A percentile compares a stretch with the other conserved stretches of the same genome.
These are phyloP conservation scores for Cryphonectria parasitica DNA, from an alignment of 2,329 filamentous ascomycete species.

Conservation along the genomic window DNA sequence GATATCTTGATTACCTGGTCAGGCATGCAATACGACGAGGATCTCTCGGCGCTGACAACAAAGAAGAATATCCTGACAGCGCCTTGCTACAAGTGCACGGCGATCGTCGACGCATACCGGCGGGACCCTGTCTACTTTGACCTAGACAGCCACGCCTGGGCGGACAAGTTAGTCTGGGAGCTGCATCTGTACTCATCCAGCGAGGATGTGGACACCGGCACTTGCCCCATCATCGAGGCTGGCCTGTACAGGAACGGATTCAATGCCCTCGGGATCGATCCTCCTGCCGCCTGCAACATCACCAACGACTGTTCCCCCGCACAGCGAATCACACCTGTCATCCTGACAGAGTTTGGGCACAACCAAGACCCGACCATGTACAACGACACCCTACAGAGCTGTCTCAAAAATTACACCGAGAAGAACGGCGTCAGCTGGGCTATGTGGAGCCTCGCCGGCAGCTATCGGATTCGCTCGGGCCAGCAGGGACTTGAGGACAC, in stretches of 20 bases:
- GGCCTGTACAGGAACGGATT: conserved; percentile 54
- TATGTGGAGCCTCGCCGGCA: conserved; percentile 54
- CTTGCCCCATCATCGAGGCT: conserved; percentile 52
- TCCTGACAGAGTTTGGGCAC: conserved; percentile 54
- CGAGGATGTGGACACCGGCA: conserved; percentile 49
- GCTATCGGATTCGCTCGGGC: conserved; percentile 50
- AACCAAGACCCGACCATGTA: conserved; percentile 46
- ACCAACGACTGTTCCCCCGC: conserved; percentile 42
- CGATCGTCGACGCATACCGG: conserved; percentile 47
- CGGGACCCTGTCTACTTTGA: conserved; percentile 51
- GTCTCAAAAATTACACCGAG: conserved; percentile 49
- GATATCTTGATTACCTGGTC: conserved; percentile 53
- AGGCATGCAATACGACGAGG: conserved; percentile 53
- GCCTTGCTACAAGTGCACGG: conserved; percentile 46
- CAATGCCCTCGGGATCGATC: conserved; percentile 48
- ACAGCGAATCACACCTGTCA: conserved; percentile 49
- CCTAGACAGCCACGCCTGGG: conserved; percentile 49
- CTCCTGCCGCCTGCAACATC: conserved; percentile 46
- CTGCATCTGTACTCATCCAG: conserved; percentile 48
- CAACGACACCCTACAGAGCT: conserved; percentile 50
- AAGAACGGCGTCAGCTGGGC: conserved; percentile 52
- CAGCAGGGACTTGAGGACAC: conserved; percentile 50
- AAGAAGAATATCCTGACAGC: conserved; percentile 46
- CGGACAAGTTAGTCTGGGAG: conserved; percentile 52
- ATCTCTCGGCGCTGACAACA: conserved; percentile 47